These are phyloP conservation scores for Strigomonas oncopelti DNA, from an alignment of 208 protist species.

Conservation along the genomic window DNA sequence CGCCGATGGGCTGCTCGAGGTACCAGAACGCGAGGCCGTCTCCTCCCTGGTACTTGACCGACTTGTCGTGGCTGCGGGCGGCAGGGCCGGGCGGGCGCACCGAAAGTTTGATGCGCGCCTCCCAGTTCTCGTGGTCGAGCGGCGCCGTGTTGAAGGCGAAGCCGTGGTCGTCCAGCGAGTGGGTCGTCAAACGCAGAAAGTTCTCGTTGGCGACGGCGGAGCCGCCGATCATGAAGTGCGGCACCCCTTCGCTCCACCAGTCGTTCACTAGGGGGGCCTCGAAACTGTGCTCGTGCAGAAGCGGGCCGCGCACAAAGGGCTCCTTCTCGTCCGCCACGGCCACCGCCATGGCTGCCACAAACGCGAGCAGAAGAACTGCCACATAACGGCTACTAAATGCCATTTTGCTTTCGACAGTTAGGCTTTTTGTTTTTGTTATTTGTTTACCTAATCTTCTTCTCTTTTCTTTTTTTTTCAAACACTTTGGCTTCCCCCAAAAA, in stretches of 20 bases:
- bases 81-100: constrained; percentile 55
- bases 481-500: too few species aligned
- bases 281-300: constrained; percentile 78
- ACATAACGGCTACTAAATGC: too few species aligned
- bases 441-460: background rate
- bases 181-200: constrained; percentile 73
- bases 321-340: too few species aligned
- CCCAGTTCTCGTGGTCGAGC: constrained; percentile 73
- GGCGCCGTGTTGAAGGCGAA: constrained; percentile 81
- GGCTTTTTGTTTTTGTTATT: constrained; percentile 1
- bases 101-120: constrained; percentile 65
- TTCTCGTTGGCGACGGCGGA: constrained; percentile 72
- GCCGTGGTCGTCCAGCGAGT: constrained; percentile 65
- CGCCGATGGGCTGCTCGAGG: constrained; percentile 67
- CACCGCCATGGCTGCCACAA: too few species aligned
- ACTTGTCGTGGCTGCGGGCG: constrained; percentile 4
- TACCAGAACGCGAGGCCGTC: constrained; percentile 86
- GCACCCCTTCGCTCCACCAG: constrained; percentile 86
- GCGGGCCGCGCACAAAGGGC: constrained; percentile 59
- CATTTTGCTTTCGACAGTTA: too few species aligned
- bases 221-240: constrained; percentile 84
- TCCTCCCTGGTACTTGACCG: constrained; percentile 54
- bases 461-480: constrained; percentile 11
- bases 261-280: constrained; percentile 67
- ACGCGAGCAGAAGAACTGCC: too few species aligned